A percentile compares a stretch with the other conserved stretches of the same genome.
Evolutionary conservation across 2,329 filamentous ascomycete species (phyloP).

Genomic region (Paracoccidioides lutzii): DNA sequence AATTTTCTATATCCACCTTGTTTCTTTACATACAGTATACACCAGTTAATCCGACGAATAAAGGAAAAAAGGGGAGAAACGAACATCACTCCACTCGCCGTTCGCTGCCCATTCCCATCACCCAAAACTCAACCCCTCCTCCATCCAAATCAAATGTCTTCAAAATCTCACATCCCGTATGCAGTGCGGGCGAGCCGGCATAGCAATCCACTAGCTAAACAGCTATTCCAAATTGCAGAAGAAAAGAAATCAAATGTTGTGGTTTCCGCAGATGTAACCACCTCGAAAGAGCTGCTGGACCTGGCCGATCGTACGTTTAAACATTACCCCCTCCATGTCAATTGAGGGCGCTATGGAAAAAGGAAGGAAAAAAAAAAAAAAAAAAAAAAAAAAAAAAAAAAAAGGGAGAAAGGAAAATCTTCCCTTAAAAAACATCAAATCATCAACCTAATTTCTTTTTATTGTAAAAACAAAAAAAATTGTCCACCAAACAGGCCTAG

Average conservation of each 20-base stretch:
- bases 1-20: no score
- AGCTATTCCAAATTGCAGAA: slow-evolving; percentile 34
- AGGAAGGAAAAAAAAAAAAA: no score
- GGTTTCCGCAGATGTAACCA: slow-evolving; percentile 35
- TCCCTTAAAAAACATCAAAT: no score
- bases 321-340: background rate
- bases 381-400: no score
- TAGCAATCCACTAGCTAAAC: slow-evolving; percentile 31
- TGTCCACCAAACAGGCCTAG: slow-evolving; percentile 27
- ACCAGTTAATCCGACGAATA: no score
- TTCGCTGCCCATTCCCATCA: no score
- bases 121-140: background rate
- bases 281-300: slow-evolving; percentile 33
- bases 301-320: slow-evolving; percentile 34
- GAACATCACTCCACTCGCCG: no score
- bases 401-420: no score
- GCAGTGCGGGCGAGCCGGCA: slow-evolving; percentile 28
- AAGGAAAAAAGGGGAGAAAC: no score
- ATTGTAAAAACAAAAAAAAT: background rate
- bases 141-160: slow-evolving; percentile 26
- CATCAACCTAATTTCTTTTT: no score
- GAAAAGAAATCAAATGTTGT: slow-evolving; percentile 36
- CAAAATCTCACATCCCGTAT: slow-evolving; percentile 30
- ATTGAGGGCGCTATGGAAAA: background rate
- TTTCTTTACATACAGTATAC: no score